Evolutionary conservation across 2,329 filamentous ascomycete genomes (phyloP), one percentile per base, ranked within the genome.

Genomic region (Coniosporium tulheliwenetii): DNA sequence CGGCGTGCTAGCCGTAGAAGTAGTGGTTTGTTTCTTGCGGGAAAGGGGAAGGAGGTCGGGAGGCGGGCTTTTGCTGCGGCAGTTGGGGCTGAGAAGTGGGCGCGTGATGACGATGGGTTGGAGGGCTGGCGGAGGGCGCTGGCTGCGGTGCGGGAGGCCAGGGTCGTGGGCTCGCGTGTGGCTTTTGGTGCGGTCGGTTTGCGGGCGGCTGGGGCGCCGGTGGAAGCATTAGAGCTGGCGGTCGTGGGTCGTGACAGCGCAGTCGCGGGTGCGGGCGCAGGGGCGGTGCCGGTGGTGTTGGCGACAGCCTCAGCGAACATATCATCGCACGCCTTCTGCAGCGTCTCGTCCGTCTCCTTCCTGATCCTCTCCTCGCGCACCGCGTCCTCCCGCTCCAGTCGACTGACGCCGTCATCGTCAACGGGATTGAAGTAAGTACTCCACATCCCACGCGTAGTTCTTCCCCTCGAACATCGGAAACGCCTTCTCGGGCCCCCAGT

Each of bases 371-470:
- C 16, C 63, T 69, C 38, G 56, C 67, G 48, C 62, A 65, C 56
- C 66, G 58, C 57, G 38, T 58, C 53, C 48, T 81, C 69, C 44
- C 71, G 74, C 37, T 83, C 77, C 13, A 69, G 64, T 3, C 68
- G 67, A 10, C 77, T 73, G 45, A 79, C 66, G 19, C 81, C 81
- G 45, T 81, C 71, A 40, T 81, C 76, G 48, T 77, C 82, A 44
- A 79, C 67, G n/a, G 67, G 63, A 38, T 70, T 65, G 37, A 60
- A 60, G 49, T 71, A 74, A 9, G 67, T 61, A 30, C 62, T 60
- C 45, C 62, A 68, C 48, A 68, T 64, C 2, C 71, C 73, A 36
- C 66, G 59, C 4, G 34, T 71, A 58, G 51, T 73, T 75, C 47
- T 59, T 58, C n/a, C 66, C 66, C 44, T 66, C 59, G 45, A 77